Conservation (phyloP, 495 filamentous ascomycete genomes). For the Trichocladium antarcticum region DNA sequence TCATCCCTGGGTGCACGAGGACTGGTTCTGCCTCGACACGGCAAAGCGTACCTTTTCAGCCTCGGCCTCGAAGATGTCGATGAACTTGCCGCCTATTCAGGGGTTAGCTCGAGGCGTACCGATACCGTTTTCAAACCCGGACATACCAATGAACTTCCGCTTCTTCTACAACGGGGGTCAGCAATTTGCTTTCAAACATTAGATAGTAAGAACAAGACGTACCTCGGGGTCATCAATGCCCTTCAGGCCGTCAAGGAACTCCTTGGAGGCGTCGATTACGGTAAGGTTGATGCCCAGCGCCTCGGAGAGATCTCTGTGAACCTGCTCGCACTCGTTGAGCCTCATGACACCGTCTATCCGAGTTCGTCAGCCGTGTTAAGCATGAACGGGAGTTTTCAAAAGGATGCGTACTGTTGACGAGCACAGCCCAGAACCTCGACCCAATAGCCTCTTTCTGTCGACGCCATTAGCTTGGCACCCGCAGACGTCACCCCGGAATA, state of each 20-base stretch:
- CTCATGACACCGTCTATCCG: constrained; percentile 57
- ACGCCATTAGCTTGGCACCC: constrained; percentile 1
- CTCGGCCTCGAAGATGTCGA: constrained; percentile 78
- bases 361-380: constrained; percentile 24
- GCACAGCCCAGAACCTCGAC: constrained; percentile 76
- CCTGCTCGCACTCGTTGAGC: constrained; percentile 68
- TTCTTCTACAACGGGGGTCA: constrained; percentile 43
- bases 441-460: constrained; percentile 49
- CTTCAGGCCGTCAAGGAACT: constrained; percentile 62
- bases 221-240: constrained; percentile 68
- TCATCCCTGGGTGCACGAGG: not conserved
- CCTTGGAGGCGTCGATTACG: constrained; percentile 66
- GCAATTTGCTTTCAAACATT: not conserved
- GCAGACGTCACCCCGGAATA: not conserved
- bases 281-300: constrained; percentile 84
- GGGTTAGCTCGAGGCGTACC: too few relatives aligned
- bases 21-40: too few relatives aligned
- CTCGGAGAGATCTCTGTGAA: constrained; percentile 62
- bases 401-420: constrained; percentile 54
- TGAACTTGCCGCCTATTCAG: constrained; percentile 39
- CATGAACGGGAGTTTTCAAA: not conserved
- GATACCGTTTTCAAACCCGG: too few relatives aligned
- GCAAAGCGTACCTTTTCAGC: constrained; percentile 42
- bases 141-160: constrained; percentile 72
- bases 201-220: not conserved